Conservation (phyloP, 129 eudicot species). For the Centrapalus pauciflorus region DNA sequence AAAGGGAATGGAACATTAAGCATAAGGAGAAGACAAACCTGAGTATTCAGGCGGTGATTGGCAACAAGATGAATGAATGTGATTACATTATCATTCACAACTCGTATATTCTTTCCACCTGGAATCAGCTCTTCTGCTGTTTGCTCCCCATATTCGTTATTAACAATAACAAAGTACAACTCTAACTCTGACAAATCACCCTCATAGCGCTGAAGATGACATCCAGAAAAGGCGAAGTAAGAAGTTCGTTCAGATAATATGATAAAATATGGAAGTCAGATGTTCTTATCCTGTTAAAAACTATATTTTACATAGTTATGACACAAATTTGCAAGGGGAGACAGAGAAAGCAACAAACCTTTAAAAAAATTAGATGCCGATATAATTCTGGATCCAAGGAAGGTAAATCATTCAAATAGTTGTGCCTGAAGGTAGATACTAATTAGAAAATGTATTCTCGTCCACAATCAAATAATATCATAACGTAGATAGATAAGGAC, state of each 20-base stretch:
- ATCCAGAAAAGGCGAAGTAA: not conserved
- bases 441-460: not conserved
- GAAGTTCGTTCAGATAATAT: not conserved
- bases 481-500: not conserved
- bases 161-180: conserved; percentile 81
- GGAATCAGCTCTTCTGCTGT: conserved; percentile 79
- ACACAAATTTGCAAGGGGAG: not conserved
- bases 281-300: too few relatives aligned
- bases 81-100: conserved; percentile 84
- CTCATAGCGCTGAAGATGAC: conserved; percentile 58
- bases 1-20: not conserved
- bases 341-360: conserved; percentile 43
- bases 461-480: not conserved
- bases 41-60: conserved; percentile 86
- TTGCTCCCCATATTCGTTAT: conserved; percentile 96
- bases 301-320: not conserved
- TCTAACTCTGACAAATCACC: conserved; percentile 80
- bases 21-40: conserved; percentile 34
- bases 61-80: conserved; percentile 91
- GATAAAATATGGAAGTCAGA: conserved; percentile 1
- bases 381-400: conserved; percentile 97
- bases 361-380: conserved; percentile 86
- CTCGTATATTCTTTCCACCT: conserved; percentile 76
- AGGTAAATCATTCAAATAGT: conserved; percentile 91
- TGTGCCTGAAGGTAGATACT: conserved; percentile 51